Evolutionary conservation across 2,329 filamentous ascomycete species (phyloP), one percentile per base, ranked within the genome.

Genomic region (Tolypocladium tropicale): DNA sequence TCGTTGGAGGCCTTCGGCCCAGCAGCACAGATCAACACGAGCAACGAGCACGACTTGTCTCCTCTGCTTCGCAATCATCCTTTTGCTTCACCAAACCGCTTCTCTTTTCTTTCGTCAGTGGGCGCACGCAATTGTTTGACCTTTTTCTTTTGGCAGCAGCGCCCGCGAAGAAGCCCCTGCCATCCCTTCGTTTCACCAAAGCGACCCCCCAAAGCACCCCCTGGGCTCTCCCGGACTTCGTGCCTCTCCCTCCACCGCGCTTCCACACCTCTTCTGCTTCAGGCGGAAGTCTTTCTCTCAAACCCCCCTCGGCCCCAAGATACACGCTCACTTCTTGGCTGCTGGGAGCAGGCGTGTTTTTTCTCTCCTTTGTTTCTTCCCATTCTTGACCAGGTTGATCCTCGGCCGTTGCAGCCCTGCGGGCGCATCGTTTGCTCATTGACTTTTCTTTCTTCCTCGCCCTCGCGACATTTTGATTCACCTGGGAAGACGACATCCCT

Each of bases 381-480:
- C 59, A 56, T 55, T 61, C 57, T 51, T 57, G 52, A 62, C 65
- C 77, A 77, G 79, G 79, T 82, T 81, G 79, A 82, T 73, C 78
- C 79, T 82, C 70, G 78, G 78, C 74, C 70, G 59, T 67, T 64
- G 59, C 58, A 65, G 65, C 65, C 61, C 61, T 66, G 65, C 53
- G 59, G 57, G 56, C 51, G 14, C 55, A 41, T 21, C 57, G 54
- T 60, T 60, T 60, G 18, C 21, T 21, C 28, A 12, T 32, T 6
- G 16, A 7, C 4, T 12, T 9, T 54, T 54, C 55, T 58, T 59
- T 49, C 43, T 53, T 49, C 34, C 54, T 52, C 36, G 16, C 34
- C 52, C 9, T 11, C 11, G 43, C 43, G 21, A 7, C 46, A 28
- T 10, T 14, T 18, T 33, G 10, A 11, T 5, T 12, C 14, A 3